Conservation (phyloP, 306 rosid species). For the Cyclanthera cordifolia region DNA sequence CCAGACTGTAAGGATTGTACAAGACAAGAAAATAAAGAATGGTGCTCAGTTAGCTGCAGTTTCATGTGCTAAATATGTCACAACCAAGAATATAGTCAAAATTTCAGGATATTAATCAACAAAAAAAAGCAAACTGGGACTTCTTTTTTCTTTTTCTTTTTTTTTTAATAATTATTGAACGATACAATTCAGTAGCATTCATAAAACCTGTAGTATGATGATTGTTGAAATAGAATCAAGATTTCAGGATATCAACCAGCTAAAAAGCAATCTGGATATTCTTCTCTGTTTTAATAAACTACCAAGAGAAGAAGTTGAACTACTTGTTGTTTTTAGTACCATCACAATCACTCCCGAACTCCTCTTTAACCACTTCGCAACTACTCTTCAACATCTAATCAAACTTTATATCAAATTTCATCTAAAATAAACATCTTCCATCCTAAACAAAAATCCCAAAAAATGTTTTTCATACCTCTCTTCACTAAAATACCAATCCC, state of each 20-base stretch:
- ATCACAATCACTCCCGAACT: too few relatives aligned
- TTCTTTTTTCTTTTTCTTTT: neutral
- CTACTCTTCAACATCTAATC: too few relatives aligned
- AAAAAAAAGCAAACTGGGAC: neutral
- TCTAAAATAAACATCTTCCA: too few relatives aligned
- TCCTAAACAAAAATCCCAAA: too few relatives aligned
- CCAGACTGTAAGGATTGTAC: neutral
- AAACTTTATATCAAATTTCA: too few relatives aligned
- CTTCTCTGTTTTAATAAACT: neutral
- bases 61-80: neutral
- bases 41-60: neutral
- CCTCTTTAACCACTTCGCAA: too few relatives aligned
- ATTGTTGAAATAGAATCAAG: neutral
- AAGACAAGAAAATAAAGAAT: neutral
- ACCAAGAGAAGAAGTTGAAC: too few relatives aligned
- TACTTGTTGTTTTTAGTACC: too few relatives aligned
- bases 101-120: neutral
- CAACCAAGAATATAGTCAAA: neutral
- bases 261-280: neutral
- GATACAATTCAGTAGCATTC: neutral
- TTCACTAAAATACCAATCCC: too few relatives aligned
- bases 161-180: neutral
- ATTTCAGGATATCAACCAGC: too few relatives aligned
- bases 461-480: too few relatives aligned
- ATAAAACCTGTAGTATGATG: neutral